Conservation (phyloP, 106 monocot genomes). For the Amphibolis antarctica region DNA sequence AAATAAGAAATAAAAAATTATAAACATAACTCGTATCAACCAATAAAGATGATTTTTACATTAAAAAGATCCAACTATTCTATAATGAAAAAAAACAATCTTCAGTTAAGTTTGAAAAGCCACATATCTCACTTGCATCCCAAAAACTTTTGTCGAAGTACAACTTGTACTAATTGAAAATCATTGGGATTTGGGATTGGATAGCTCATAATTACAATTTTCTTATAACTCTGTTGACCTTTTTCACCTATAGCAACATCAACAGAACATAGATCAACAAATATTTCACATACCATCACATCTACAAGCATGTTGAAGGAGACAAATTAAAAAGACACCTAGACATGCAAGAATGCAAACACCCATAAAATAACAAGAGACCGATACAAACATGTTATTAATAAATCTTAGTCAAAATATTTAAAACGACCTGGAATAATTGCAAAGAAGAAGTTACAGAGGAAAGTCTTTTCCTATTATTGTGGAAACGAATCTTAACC, state of each 20-base stretch:
- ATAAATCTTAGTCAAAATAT: background rate
- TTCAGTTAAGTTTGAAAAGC: no score
- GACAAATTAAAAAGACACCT: background rate
- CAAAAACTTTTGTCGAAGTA: conserved; percentile 86
- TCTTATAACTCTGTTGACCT: conserved; percentile 85
- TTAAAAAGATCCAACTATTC: no score
- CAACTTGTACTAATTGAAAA: conserved; percentile 84
- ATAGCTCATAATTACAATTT: conserved; percentile 95
- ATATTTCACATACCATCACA: background rate
- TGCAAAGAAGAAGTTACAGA: no score
- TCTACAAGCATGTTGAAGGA: no score
- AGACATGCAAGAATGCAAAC: background rate
- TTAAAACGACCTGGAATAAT: no score
- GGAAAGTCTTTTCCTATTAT: no score
- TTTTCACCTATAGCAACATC: conserved; percentile 41
- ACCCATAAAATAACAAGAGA: no score
- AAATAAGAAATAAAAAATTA: no score
- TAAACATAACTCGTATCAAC: no score
- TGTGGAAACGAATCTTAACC: no score
- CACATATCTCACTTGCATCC: conserved; percentile 93
- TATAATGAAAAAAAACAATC: no score
- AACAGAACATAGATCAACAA: background rate
- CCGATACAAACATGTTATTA: background rate
- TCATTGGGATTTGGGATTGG: conserved; percentile 78
- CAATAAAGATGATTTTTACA: no score